Base-by-base conservation (phyloP, 2,329 filamentous ascomycete species). In the Pseudopyrenochaeta lycopersici region DNA sequence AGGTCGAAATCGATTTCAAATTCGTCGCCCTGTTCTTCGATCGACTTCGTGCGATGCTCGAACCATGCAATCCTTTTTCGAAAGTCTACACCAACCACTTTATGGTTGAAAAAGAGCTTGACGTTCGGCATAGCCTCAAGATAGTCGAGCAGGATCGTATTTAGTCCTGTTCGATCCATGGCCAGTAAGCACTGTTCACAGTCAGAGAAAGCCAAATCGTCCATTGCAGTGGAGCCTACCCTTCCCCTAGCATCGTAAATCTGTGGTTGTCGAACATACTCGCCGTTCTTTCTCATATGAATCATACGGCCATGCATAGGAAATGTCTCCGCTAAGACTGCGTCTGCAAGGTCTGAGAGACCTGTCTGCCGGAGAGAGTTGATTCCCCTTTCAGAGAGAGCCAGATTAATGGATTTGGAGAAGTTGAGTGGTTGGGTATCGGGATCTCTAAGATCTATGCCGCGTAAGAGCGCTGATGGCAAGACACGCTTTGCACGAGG, bases 291-390 rank as follows among this genome's bases (percentile, higher is more conserved):
- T 66, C 81, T 82, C 30, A 91, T 87, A 71, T 99, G 95, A 59
- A 99, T 96, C 95, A 99, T 99, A 21, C 95, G 91, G 11, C 93
- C 95, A 73, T 90, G 83, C 92, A 99, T 97, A 10, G 94, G 93
- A 54, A 98, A 92, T 0, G 93, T 94, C 46, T 89, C 86, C 1
- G 80, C 80, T 67, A 97, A 82, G 29, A 98, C 86, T 64, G 87
- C 82, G 11, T 93, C 83, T 29, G 97, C 80, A 31, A 98, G 83
- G 2, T 82, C 83, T 2, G 85, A 78, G 29, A 88, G 84, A 21
- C 86, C 85, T 1, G 90, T 86, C 64, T 90, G 81, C 46, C 85
- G 85, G 77, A 99, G 88, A 18, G 94, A 91, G 74, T 95, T 90
- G 74, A 98, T 93, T 29, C 95, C 95, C 53, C 95, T 88, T 74